Evolutionary conservation across 495 filamentous ascomycete species (phyloP).

Genomic region (Corynascus novoguineensis): DNA sequence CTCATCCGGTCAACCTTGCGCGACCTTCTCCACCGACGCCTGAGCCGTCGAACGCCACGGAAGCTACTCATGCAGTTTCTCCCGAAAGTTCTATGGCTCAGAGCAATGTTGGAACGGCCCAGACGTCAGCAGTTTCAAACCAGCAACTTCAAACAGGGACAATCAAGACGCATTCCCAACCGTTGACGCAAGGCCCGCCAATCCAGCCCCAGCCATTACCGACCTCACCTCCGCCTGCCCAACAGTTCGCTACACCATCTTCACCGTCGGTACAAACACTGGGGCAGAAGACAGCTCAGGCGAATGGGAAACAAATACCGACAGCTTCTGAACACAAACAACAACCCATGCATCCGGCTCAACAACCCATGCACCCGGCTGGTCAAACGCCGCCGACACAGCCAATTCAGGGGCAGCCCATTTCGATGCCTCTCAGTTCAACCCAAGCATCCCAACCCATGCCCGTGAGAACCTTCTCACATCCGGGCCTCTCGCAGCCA

Average conservation of each 20-base stretch:
- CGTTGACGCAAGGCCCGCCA: background rate
- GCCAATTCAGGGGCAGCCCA: background rate
- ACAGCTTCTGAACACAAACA: background rate
- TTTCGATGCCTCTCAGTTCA: background rate
- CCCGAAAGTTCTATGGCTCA: background rate
- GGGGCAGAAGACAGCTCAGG: background rate
- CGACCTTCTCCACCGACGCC: background rate
- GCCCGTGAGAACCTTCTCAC: background rate
- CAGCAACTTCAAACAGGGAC: background rate
- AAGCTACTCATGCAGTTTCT: background rate
- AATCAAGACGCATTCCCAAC: background rate
- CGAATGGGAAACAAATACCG: background rate
- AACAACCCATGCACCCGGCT: background rate
- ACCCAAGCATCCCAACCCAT: background rate
- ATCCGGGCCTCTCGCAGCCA: background rate
- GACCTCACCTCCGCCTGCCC: background rate
- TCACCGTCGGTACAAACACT: background rate
- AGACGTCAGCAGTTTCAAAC: background rate
- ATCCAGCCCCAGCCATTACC: background rate
- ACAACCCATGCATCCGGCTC: background rate
- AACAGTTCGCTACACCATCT: background rate
- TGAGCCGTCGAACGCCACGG: background rate
- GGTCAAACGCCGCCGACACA: background rate
- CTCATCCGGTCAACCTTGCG: constrained; percentile 1
- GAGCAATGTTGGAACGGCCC: background rate